Base-by-base conservation (phyloP, 2,329 filamentous ascomycete species). In the Aspergillus viridinutans region DNA sequence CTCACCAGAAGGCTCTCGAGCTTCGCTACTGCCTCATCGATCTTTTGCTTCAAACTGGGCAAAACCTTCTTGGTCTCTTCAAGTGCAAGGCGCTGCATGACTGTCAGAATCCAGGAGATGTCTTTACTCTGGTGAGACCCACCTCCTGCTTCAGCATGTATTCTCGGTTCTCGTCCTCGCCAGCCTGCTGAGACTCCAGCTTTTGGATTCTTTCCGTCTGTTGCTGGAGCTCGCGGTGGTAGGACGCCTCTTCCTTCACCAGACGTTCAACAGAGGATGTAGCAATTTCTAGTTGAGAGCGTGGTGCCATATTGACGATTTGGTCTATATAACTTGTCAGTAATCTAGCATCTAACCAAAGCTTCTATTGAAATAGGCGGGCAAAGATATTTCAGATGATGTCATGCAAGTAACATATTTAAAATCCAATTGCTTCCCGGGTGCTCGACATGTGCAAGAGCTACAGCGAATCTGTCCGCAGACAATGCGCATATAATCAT, bases 101-200 rank as follows among this genome's bases (percentile, higher is more conserved):
- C 52, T 42, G 35, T 23, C 26, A 43, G 48, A 14, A 35, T 53
- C 14, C 10, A 32, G 17, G 23, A n/a, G 4, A n/a, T 14, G 5
- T 20, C n/a, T 12, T 14, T 29, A 21, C 14, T 45, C 2, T 23
- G 3, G 26, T 14, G 2, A 29, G 9, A 17, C 82, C 43, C 73
- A 96, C 94, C 84, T 96, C 90, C 74, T 99, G 93, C 76, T 87
- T 94, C 67, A 97, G 69, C 63, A 86, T 82, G 69, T 84, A 97
- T 64, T 89, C 86, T 51, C 83, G 85, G 74, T 97, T 96, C 64
- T 87, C 87, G 64, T 93, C 90, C 8, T 86, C 85, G 59, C 89
- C 89, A 53, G 83, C 80, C 32, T 84, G 72, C 65, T 89, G 85
- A 48, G 81, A 78, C 72, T 87, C 81, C 20, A 96, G 81, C 71